These are phyloP conservation scores for Phylloporus rhodoxanthus DNA, from an alignment of 768 basidiomycete species.

Conservation along the genomic window DNA sequence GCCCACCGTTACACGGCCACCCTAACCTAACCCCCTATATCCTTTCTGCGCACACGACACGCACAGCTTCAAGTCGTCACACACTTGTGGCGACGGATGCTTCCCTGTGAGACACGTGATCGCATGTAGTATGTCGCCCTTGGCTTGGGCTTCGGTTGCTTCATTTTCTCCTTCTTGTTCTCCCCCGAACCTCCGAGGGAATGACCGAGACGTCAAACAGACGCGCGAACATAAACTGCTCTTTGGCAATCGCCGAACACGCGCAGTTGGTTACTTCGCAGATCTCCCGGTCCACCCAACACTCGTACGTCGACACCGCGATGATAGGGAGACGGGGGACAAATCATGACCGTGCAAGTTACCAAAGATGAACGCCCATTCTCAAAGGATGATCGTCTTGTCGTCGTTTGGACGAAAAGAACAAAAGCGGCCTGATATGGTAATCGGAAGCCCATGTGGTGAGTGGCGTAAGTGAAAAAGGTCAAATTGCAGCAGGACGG, in stretches of 20 bases:
- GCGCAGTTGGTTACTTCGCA: not conserved
- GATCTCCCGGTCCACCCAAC: not conserved
- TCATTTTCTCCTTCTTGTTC: not conserved
- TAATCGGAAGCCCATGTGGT: not conserved
- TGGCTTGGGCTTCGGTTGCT: not conserved
- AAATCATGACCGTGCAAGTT: not conserved
- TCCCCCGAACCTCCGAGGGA: slow-evolving; percentile 21
- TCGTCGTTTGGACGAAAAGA: not conserved
- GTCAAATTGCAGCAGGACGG: slow-evolving; percentile 5
- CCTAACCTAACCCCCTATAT: too few species aligned
- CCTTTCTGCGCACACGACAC: not conserved
- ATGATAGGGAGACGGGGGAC: not conserved
- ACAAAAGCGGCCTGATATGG: slow-evolving; percentile 3
- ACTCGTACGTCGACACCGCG: not conserved
- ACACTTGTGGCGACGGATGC: not conserved
- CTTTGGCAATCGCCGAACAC: not conserved
- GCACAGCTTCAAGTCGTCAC: slow-evolving; percentile 8
- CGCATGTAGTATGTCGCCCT: slow-evolving; percentile 9
- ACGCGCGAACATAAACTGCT: not conserved
- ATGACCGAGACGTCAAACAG: not conserved
- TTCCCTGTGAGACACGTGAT: not conserved
- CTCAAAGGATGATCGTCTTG: not conserved
- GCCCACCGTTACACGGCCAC: not conserved
- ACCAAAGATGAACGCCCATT: not conserved
- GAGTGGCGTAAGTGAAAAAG: slow-evolving; percentile 6